Conservation (phyloP, 2,329 filamentous ascomycete genomes). For the Verruconis gallopava region DNA sequence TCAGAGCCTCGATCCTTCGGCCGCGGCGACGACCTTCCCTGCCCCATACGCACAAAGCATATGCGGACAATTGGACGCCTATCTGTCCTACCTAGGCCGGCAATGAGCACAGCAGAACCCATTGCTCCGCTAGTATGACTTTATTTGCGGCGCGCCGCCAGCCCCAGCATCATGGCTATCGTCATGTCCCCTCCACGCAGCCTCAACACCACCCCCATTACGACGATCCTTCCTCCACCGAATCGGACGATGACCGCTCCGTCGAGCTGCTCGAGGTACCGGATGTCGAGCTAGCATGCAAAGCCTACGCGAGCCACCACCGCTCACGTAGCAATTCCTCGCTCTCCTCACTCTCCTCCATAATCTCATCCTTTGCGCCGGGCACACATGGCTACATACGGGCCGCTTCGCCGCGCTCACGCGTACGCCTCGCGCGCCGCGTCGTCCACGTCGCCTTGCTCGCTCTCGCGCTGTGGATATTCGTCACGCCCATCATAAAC, state of each 20-base stretch:
- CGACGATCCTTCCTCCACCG: background rate
- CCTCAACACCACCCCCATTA: background rate
- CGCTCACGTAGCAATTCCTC: background rate
- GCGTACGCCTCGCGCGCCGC: background rate
- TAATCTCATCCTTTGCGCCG: background rate
- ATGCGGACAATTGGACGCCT: too few relatives aligned
- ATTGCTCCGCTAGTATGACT: background rate
- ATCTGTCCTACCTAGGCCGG: too few relatives aligned
- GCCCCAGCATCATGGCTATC: too few relatives aligned
- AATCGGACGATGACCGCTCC: background rate
- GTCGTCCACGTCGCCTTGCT: background rate
- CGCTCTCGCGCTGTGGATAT: slow-evolving; percentile 10
- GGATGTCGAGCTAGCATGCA: background rate
- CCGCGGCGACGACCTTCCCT: too few relatives aligned
- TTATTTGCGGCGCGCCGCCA: background rate
- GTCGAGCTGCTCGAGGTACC: background rate
- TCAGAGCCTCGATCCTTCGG: too few relatives aligned
- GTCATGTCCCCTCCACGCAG: background rate
- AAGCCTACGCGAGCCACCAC: background rate
- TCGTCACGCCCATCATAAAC: slow-evolving; percentile 27
- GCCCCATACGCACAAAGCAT: too few relatives aligned
- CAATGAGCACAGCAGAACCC: background rate
- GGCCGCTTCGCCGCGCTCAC: background rate
- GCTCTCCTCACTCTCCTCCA: background rate
- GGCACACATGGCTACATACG: background rate